These are phyloP conservation scores for Tylopilus cervinicoccineus DNA, from an alignment of 768 basidiomycete genomes.

Conservation along the genomic window DNA sequence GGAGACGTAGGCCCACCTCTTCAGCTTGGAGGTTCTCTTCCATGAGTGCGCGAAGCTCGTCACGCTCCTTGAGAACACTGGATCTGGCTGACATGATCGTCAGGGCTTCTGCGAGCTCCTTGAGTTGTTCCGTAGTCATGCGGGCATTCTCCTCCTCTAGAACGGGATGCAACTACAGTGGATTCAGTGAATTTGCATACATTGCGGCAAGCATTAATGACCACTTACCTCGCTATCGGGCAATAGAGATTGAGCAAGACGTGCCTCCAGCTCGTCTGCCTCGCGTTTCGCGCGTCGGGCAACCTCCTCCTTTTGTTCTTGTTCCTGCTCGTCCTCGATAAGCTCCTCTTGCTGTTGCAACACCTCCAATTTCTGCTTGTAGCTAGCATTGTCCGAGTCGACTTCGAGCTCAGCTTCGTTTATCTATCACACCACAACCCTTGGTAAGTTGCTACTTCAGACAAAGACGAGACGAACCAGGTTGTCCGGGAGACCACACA, in stretches of 20 bases:
- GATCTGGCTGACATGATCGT: constrained; percentile 90
- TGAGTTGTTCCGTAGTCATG: constrained; percentile 95
- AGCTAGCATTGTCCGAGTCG: constrained; percentile 87
- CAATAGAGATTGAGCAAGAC: constrained; percentile 73
- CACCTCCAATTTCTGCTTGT: constrained; percentile 98
- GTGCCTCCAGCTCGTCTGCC: constrained; percentile 74
- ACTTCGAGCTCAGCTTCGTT: constrained; percentile 98
- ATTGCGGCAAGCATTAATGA: not conserved
- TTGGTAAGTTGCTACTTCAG: not conserved
- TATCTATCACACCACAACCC: constrained; percentile 47
- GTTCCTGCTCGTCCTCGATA: constrained; percentile 98
- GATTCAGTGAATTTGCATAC: not conserved
- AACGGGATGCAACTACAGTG: constrained; percentile 58
- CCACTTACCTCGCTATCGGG: constrained; percentile 81
- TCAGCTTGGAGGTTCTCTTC: constrained; percentile 89
- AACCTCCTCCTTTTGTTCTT: constrained; percentile 92
- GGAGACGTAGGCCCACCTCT: constrained; percentile 47
- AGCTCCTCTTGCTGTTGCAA: constrained; percentile 98
- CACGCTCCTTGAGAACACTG: constrained; percentile 92
- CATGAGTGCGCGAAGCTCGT: constrained; percentile 88
- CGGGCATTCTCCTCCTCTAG: constrained; percentile 67
- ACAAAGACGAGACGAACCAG: constrained; percentile 52
- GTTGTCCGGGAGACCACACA: constrained; percentile 91
- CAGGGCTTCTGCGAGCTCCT: constrained; percentile 89
- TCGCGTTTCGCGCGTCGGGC: constrained; percentile 84